phyloP scores from a whole-genome alignment of 805 yeast genomes.

The Debaryomyces hansenii region DNA sequence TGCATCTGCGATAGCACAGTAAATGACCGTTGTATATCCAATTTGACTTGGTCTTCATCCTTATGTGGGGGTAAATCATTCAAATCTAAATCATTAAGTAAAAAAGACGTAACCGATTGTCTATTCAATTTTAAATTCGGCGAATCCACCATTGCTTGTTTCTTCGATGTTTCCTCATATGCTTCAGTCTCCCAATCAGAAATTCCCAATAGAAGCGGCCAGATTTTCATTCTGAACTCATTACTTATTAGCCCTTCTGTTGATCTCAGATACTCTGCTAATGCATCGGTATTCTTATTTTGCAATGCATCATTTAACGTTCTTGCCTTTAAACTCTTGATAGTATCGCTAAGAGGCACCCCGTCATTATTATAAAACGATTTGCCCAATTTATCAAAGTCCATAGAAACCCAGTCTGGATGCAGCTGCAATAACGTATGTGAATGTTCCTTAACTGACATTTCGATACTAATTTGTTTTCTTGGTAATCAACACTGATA shows the following conservation, averaged over 20 bases:
- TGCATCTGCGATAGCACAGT: conserved; percentile 35
- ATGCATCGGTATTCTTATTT: conserved; percentile 24
- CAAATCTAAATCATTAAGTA: conserved; percentile 21
- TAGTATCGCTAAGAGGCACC: conserved; percentile 40
- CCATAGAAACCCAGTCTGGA: conserved; percentile 55
- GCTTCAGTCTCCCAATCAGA: conserved; percentile 4
- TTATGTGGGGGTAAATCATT: conserved; percentile 47
- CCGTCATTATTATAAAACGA: conserved; percentile 45
- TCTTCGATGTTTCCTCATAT: background rate
- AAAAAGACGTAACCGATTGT: conserved; percentile 8
- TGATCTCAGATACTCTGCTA: conserved; percentile 37
- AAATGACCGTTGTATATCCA: conserved; percentile 78
- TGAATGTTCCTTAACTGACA: background rate
- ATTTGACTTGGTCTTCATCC: conserved; percentile 76
- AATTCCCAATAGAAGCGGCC: conserved; percentile 52
- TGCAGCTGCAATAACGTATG: conserved; percentile 12
- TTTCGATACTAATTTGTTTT: background rate
- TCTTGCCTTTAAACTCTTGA: conserved; percentile 34
- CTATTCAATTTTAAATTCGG: conserved; percentile 4
- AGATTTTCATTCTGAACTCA: conserved; percentile 41
- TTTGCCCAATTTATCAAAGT: conserved; percentile 43
- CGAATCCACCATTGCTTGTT: background rate
- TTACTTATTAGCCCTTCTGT: conserved; percentile 48
- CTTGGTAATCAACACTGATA: background rate
- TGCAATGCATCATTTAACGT: conserved; percentile 38